Conservation (phyloP, 305 asterid genomes). For the Lippia alba region DNA sequence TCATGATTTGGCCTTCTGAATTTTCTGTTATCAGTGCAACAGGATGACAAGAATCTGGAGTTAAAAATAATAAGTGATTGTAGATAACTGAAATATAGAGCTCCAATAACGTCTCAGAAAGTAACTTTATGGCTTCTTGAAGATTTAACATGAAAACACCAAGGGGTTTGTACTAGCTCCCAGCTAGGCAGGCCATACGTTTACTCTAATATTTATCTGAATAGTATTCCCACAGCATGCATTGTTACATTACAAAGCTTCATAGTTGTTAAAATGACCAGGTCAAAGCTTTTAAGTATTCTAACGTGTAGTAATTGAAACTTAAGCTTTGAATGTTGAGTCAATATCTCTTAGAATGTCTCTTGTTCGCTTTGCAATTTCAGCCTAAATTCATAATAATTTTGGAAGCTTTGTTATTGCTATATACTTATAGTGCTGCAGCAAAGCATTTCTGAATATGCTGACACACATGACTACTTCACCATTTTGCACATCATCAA, state of each 20-base stretch:
- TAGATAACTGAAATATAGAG: slow-evolving; percentile 14
- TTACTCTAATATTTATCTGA: neutral
- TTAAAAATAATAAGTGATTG: slow-evolving; percentile 13
- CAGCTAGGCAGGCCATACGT: neutral
- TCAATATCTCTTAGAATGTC: neutral
- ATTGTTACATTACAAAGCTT: neutral
- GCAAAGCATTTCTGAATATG: neutral
- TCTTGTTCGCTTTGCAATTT: neutral
- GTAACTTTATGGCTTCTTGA: slow-evolving; percentile 25
- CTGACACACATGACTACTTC: neutral
- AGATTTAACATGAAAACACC: slow-evolving; percentile 11
- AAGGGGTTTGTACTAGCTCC: slow-evolving; percentile 18
- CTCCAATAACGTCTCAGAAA: slow-evolving; percentile 8
- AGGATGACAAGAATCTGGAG: slow-evolving; percentile 11
- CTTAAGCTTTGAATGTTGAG: neutral
- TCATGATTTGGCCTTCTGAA: slow-evolving; percentile 20
- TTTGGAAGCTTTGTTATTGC: neutral
- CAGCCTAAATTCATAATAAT: neutral
- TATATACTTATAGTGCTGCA: neutral
- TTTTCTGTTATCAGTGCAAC: slow-evolving; percentile 26
- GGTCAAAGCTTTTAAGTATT: neutral
- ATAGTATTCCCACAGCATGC: slow-evolving; percentile 6
- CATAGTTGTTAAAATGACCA: neutral
- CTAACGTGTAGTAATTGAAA: slow-evolving; percentile 8
- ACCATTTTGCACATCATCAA: slow-evolving; percentile 1